A percentile compares a stretch with the other conserved stretches of the same genome.
Conservation (phyloP, 352 stramenopile species). For the Phytophthora pinifolia region DNA sequence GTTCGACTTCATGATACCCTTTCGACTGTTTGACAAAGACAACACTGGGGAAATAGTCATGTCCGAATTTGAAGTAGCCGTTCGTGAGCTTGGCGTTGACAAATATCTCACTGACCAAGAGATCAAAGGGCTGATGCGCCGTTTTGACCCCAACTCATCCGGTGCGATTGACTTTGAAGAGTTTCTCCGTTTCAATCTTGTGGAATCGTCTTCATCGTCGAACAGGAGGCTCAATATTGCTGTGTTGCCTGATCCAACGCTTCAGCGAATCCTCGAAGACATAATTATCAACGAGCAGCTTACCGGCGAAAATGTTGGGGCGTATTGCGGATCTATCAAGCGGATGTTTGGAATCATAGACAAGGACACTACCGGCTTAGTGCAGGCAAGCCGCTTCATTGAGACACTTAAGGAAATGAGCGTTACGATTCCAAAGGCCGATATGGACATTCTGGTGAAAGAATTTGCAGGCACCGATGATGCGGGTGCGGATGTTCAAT, state of each 20-base stretch:
- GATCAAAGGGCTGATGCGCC: slow-evolving; percentile 76
- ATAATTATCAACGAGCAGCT: slow-evolving; percentile 57
- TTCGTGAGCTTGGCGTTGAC: slow-evolving; percentile 73
- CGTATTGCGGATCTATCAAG: slow-evolving; percentile 70
- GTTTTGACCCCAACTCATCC: slow-evolving; percentile 69
- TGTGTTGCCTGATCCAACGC: slow-evolving; percentile 26
- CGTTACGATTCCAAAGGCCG: slow-evolving; percentile 35
- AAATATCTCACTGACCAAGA: slow-evolving; percentile 75
- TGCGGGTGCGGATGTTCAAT: slow-evolving; percentile 37
- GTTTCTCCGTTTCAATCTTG: slow-evolving; percentile 77
- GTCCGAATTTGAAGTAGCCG: slow-evolving; percentile 68
- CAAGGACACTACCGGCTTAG: slow-evolving; percentile 59
- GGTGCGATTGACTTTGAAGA: slow-evolving; percentile 75
- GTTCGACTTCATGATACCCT: slow-evolving; percentile 71
- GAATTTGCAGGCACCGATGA: slow-evolving; percentile 43
- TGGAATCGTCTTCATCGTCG: slow-evolving; percentile 61
- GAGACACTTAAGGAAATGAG: slow-evolving; percentile 69
- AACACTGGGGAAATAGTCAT: slow-evolving; percentile 64
- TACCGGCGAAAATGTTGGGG: slow-evolving; percentile 34
- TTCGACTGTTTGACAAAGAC: slow-evolving; percentile 75
- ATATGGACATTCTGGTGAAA: slow-evolving; percentile 45
- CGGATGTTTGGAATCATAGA: slow-evolving; percentile 84
- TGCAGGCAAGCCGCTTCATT: slow-evolving; percentile 48
- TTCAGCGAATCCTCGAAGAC: slow-evolving; percentile 47
- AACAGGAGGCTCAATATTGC: slow-evolving; percentile 30